A percentile compares a stretch with the other conserved stretches of the same genome.
Conservation (phyloP, 805 yeast genomes). For the Yamadazyma phyllophila region DNA sequence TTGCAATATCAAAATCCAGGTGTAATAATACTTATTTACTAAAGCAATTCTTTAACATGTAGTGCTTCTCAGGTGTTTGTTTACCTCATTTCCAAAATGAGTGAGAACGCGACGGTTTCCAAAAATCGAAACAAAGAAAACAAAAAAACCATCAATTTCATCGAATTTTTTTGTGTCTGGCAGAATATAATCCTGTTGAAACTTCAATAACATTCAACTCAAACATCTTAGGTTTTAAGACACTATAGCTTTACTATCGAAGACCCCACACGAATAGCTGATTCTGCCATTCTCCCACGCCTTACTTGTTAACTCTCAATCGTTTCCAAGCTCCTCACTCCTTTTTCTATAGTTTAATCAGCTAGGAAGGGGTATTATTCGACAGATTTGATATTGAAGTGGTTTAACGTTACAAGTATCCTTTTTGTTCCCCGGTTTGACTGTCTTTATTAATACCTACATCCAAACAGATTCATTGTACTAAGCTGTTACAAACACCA, state of each 20-base stretch:
- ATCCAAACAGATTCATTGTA: background rate
- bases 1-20: background rate
- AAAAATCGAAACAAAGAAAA: slow-evolving; percentile 14
- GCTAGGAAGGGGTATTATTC: background rate
- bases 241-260: slow-evolving; percentile 1
- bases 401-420: background rate
- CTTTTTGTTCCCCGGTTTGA: background rate
- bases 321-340: background rate
- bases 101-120: slow-evolving; percentile 13
- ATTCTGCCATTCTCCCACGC: background rate
- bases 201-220: slow-evolving; percentile 2
- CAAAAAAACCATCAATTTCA: slow-evolving; percentile 10
- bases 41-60: background rate
- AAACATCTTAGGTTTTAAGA: background rate
- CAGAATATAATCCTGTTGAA: slow-evolving; percentile 4
- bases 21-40: background rate
- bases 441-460: background rate
- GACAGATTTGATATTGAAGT: background rate
- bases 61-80: slow-evolving; percentile 8
- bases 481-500: background rate
- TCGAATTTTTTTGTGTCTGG: slow-evolving; percentile 9
- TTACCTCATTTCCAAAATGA: slow-evolving; percentile 10
- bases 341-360: too few species aligned
- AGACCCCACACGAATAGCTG: background rate
- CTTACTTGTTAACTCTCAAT: background rate